These are phyloP conservation scores for Colletotrichum lentis DNA, from an alignment of 2,329 filamentous ascomycete species.

Conservation along the genomic window DNA sequence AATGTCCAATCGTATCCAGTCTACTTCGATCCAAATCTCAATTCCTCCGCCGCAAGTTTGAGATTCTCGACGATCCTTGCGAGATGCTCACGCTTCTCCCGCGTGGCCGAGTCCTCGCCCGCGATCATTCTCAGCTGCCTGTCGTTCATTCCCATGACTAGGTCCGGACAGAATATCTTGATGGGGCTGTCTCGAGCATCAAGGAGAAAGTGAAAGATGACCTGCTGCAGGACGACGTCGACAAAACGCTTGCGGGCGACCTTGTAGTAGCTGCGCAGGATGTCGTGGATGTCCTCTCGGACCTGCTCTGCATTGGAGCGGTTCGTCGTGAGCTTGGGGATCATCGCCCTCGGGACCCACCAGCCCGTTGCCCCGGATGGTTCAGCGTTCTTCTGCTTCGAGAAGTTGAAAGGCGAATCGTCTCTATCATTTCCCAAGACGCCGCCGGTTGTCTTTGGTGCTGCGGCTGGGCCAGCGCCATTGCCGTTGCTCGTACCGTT, in stretches of 20 bases:
- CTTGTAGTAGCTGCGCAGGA: constrained; percentile 68
- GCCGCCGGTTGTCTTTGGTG: not conserved
- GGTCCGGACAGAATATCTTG: constrained; percentile 59
- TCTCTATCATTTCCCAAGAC: not conserved
- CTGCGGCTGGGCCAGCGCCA: not conserved
- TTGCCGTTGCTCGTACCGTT: not conserved
- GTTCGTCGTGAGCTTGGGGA: constrained; percentile 38
- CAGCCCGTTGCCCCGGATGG: not conserved
- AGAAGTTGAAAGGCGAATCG: not conserved
- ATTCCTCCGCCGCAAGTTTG: constrained; percentile 45
- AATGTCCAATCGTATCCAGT: no score
- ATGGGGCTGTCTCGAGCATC: constrained; percentile 59
- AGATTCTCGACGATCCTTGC: constrained; percentile 56
- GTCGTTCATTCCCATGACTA: constrained; percentile 57
- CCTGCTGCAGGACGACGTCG: constrained; percentile 69
- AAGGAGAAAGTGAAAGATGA: constrained; percentile 62
- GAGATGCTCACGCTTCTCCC: constrained; percentile 54
- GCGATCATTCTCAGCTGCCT: constrained; percentile 64
- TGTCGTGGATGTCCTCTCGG: constrained; percentile 65
- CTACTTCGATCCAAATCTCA: constrained; percentile 17
- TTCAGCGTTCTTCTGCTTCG: not conserved
- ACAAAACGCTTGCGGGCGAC: constrained; percentile 68
- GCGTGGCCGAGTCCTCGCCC: constrained; percentile 60
- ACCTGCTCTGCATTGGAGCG: constrained; percentile 41
- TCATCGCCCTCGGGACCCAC: constrained; percentile 24